Percentiles rank a stretch among this genome's conserved stretches.
phyloP scores from a whole-genome alignment of 257 asterid genomes.

The Solanum habrochaites region DNA sequence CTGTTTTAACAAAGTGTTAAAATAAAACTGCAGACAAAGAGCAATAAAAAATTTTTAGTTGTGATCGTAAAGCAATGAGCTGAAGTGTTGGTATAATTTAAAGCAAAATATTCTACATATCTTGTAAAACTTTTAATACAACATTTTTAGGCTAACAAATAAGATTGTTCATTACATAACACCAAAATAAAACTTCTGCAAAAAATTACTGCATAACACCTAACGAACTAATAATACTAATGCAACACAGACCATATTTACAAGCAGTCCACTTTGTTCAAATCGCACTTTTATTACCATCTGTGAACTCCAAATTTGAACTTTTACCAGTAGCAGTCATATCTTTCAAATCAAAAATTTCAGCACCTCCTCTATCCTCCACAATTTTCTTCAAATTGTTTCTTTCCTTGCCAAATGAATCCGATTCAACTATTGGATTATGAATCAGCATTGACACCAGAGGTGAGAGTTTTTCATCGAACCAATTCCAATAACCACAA shows the following conservation, averaged over 20 bases:
- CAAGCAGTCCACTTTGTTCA: neutral
- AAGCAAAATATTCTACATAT: neutral
- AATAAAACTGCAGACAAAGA: too few relatives aligned
- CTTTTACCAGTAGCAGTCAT: neutral
- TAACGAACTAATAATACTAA: neutral
- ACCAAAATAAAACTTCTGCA: too few relatives aligned
- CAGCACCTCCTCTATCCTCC: neutral
- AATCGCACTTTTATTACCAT: neutral
- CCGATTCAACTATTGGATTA: neutral
- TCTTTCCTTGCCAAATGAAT: neutral
- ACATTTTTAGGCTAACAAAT: neutral
- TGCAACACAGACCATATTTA: neutral
- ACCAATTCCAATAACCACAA: neutral
- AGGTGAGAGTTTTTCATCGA: neutral
- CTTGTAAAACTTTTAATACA: neutral
- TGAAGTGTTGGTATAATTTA: neutral
- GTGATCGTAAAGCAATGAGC: neutral
- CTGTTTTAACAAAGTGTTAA: too few relatives aligned
- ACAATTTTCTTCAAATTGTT: neutral
- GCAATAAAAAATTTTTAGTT: too few relatives aligned
- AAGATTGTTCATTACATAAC: neutral
- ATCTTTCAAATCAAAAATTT: too few relatives aligned
- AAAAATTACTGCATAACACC: neutral
- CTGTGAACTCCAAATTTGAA: neutral
- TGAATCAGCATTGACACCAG: neutral